Conservation (phyloP, 257 asterid genomes). For the Solanum sparsipilum region DNA sequence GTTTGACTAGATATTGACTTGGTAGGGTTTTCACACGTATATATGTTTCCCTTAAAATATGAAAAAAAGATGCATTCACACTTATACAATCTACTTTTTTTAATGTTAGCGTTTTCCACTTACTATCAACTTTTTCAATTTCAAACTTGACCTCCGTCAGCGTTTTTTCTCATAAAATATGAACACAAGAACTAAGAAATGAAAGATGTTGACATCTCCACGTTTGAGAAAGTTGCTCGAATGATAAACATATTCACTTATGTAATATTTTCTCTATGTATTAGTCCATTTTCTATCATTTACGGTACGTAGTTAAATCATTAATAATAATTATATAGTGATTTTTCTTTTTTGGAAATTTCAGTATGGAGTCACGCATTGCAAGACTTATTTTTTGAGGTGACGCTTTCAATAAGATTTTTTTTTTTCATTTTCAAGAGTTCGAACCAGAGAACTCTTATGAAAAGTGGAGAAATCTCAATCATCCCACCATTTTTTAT, state of each 20-base stretch:
- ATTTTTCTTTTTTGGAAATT: background rate
- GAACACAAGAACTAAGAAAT: background rate
- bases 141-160: background rate
- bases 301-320: background rate
- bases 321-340: background rate
- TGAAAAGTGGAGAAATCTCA: too few species aligned
- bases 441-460: too few species aligned
- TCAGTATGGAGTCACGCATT: background rate
- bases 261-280: background rate
- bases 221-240: background rate
- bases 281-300: background rate
- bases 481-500: rapidly evolving
- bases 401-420: too few species aligned
- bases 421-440: background rate
- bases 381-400: too few species aligned
- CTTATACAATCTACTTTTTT: background rate
- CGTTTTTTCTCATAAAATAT: background rate
- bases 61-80: background rate
- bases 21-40: background rate
- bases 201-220: background rate
- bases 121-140: background rate
- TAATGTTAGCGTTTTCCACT: background rate
- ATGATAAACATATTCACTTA: background rate
- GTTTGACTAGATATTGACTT: background rate
- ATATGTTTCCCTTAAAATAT: background rate